Base-by-base conservation (phyloP, 2,329 filamentous ascomycete genomes). In the Pyrenophora teres region DNA sequence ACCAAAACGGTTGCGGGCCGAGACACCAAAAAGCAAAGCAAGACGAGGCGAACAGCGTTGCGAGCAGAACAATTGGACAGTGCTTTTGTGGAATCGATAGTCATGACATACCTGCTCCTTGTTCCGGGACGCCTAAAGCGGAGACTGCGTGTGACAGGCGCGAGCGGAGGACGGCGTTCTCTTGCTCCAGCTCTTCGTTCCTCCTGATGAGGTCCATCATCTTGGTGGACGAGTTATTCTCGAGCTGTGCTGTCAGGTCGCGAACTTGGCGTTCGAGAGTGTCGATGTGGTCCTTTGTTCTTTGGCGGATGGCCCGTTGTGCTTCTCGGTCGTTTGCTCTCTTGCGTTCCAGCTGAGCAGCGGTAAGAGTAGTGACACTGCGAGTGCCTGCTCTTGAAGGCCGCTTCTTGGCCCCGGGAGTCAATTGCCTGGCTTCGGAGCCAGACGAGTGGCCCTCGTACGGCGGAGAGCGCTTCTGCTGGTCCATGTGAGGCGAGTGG, bases 301-400 rank as follows among this genome's bases (percentile, higher is more conserved):
- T 72, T 63, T 83, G 80, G 25, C 82, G 79, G 58, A 84, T 85
- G 41, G 81, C 82, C 58, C 82, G 77, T 64, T 85, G 82, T 46
- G 82, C 82, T 68, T 85, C 82, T 55, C 82, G 77, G 66, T 85
- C 82, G 67, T 84, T 84, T 55, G 82, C 82, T 52, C 82, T 76
- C 67, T 85, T 85, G 43, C 82, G 74, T 61, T 84, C 82, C 41
- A 85, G 73, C 62, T 84, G 82, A 51, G 82, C 81, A 27, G 80
- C 77, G 13, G 81, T 83, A 47, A 85, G 73, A 8, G 80, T 81
- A 32, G 79, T 80, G 36, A 84, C 82, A 65, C 81, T 84, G 52
- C 82, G 78, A 38, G 81, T 81, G 9, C 82, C 81, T 31, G 81
- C 80, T 66, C 82, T 76, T 39, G 81, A 82, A 15, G 77, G 76